Base-by-base conservation (phyloP, 2,329 filamentous ascomycete species). In the Endothia cerciana region DNA sequence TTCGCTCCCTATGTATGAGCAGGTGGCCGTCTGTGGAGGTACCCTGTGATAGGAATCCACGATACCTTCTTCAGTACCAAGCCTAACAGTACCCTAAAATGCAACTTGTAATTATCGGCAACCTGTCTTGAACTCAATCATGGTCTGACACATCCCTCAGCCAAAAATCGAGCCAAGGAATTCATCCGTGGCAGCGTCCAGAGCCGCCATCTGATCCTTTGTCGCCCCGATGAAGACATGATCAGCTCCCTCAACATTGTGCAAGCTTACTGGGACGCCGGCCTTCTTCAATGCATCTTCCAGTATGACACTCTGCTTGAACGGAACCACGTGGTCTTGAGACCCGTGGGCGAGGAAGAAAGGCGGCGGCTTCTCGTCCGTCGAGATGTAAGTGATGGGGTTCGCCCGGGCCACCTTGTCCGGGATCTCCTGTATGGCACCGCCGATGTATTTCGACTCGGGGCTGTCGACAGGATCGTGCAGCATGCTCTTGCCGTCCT, bases 321-420 rank as follows among this genome's bases (percentile, higher is more conserved):
- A 63, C 6, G 66, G 66, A 8, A 68, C 66, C 2, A 68, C 41
- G n/a, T 61, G 63, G 15, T 68, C 66, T 6, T 47, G 10, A 11
- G 62, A 58, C 4, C 63, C 66, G 28, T 68, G 66, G 3, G 66
- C 43, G 3, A 68, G 62, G 49, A 68, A 68, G 22, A 68, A 68
- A 0, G 66, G 66, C 25, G 66, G 66, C 17, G 62, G 56, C 6
- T 43, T 53, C 41, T 63, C 59, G 33, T 33, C 63, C 7, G 41
- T 40, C 11, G 64, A 68, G 5, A 68, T 25, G 45, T 68, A 68
- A 6, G 56, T 58, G 33, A 68, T 60, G 7, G 66, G 66, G 22
- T 68, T 68, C 28, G 66, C 66, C 7, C 56, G 57, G 30, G 36
- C 63, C 22, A 55, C 43, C 57, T 68, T 68, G 19, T 68, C 63